Evolutionary conservation across 2,329 filamentous ascomycete genomes (phyloP), one percentile per base, ranked within the genome.

Genomic region (Cladosporium sp.): DNA sequence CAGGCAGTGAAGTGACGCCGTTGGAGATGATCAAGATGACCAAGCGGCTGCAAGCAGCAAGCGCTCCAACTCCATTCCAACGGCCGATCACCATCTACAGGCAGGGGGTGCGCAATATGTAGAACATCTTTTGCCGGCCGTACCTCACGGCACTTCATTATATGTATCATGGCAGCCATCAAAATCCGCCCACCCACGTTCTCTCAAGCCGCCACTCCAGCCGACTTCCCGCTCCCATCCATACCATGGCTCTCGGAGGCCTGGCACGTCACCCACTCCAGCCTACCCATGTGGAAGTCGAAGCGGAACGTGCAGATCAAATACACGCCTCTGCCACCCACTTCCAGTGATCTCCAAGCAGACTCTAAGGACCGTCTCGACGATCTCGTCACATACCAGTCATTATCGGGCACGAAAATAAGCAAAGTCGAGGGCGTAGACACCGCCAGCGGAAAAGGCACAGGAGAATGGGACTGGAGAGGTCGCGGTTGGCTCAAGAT

Each of bases 291-390:
- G 86, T 95, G 89, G 89, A 83, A 83, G 60, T 79, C 80, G 41
- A 84, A 86, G 47, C 84, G 83, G 65, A 93, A 93, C 69, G 88
- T 95, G 12, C 79, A 80, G 61, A 92, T 95, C 66, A 86, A 82
- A 29, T 95, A 95, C 75, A 79, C 70, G 8, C 67, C 77, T 1
- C 75, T 87, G 7, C 52, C 62, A 48, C 67, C 44, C 24, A 68
- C 51, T 49, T 67, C 50, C 62, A 70, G 9, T 53, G 66, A 20
- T 55, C 66, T 56, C 13, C 54, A 53, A 9, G 51, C 57, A 34
- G 61, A 65, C 6, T 59, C 67, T 17, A 70, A 73, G 36, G 71
- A 73, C 50, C 74, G 78, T 52, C 70, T 92, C 54, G 83, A 89
- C 66, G 88, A 93, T 68, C 67, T 85, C 2, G 88, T 93, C 56